Evolutionary conservation across 768 basidiomycete species (phyloP).

Genomic region (Polyporus arcularius): DNA sequence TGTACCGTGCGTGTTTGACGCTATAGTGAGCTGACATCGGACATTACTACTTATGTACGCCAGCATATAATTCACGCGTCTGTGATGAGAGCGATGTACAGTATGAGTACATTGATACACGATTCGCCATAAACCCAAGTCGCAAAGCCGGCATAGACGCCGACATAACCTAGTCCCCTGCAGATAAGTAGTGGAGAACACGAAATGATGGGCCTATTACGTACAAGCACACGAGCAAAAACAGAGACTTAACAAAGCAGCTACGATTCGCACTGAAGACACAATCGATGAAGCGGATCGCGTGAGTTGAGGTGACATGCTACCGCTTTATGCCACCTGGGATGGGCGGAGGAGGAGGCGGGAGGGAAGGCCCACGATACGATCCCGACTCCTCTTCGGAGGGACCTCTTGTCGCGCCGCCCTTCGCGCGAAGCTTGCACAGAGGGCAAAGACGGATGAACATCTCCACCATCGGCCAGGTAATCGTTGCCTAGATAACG

Average conservation of each 20-base stretch:
- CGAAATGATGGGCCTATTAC: background rate
- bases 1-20: background rate
- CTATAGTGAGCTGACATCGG: background rate
- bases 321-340: background rate
- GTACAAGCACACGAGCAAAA: background rate
- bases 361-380: background rate
- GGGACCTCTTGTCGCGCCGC: conserved; percentile 10
- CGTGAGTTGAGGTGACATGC: background rate
- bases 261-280: background rate
- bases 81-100: background rate
- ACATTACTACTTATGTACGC: background rate
- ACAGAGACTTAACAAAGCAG: background rate
- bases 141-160: background rate
- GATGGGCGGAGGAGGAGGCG: no score
- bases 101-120: background rate
- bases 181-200: background rate
- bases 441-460: conserved; percentile 63
- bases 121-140: background rate
- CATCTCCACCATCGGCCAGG: conserved; percentile 75
- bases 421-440: conserved; percentile 46
- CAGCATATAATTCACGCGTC: background rate
- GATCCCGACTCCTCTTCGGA: conserved; percentile 18
- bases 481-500: conserved; percentile 54
- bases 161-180: background rate
- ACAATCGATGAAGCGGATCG: background rate